Base-by-base conservation (phyloP, 768 basidiomycete genomes). In the Boletus sensibilis region DNA sequence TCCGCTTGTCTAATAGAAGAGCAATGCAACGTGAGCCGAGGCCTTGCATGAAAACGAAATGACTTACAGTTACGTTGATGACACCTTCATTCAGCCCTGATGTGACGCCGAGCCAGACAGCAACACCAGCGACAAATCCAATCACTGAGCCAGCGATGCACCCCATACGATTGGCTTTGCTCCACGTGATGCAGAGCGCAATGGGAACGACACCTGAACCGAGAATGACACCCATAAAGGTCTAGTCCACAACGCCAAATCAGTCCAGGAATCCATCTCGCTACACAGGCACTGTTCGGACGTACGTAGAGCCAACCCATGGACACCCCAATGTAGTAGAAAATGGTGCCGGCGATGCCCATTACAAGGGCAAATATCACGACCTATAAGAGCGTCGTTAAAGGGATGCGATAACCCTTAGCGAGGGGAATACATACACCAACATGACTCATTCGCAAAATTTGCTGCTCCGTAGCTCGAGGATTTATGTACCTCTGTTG, bases 291-390 rank as follows among this genome's bases (percentile, higher is more conserved):
- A 40, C n/a, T n/a, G 23, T 34, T 43, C 8, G 38, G 23, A 78
- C 87, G 48, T 61, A 91, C 88, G 62, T 94, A 94, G 53, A 95
- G 85, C 91, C 92, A 95, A 21, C 93, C 93, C 88, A 95, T 88
- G 25, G 88, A 91, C 27, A 95, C 86, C 8, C 93, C 93, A 60
- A 94, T 92, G 69, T 89, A 94, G 73, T 77, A 92, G 78, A 96
- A 96, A 50, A 92, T 87, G 31, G 89, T 70, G 0, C 92, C 92
- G 0, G 88, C 86, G n/a, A 93, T 63, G 21, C 85, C 92, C 81
- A 92, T 93, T 35, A 90, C 77, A 39, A 93, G 62, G 0, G 88
- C 90, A 64, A 88, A 92, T 27, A 82, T 68, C 0, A 75, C 82
- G 33, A 92, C 86, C 85, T 88, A 54, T 2, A 27, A 37, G 34